Conservation (phyloP, 805 yeast species). For the Teunomyces stri region DNA sequence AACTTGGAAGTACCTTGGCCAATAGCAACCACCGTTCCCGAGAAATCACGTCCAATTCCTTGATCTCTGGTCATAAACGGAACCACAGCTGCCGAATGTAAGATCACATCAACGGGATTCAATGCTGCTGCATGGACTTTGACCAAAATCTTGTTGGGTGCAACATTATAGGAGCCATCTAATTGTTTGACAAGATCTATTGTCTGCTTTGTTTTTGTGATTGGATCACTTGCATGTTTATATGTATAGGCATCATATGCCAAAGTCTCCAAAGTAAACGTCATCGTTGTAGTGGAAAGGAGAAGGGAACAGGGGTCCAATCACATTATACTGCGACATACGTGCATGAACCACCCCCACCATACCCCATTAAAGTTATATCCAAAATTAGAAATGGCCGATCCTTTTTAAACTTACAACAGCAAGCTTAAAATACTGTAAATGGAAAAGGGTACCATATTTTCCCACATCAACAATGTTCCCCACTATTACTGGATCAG, state of each 20-base stretch:
- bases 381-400: no score
- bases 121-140: slow-evolving; percentile 32
- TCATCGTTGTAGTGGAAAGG: slow-evolving; percentile 7
- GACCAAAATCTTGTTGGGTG: slow-evolving; percentile 21
- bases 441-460: no score
- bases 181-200: slow-evolving; percentile 9
- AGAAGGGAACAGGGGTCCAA: neutral
- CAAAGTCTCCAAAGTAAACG: slow-evolving; percentile 11
- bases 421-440: no score
- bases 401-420: no score
- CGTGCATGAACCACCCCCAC: no score
- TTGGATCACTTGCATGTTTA: slow-evolving; percentile 12
- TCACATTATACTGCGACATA: no score
- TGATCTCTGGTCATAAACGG: slow-evolving; percentile 12
- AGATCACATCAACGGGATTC: slow-evolving; percentile 31
- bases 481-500: no score
- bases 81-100: slow-evolving; percentile 16
- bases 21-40: slow-evolving; percentile 32
- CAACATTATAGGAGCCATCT: slow-evolving; percentile 15
- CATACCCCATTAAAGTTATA: no score
- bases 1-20: slow-evolving; percentile 25
- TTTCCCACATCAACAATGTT: no score
- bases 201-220: slow-evolving; percentile 10
- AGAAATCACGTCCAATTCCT: slow-evolving; percentile 32
- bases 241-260: slow-evolving; percentile 22